Conservation (phyloP, 2,329 filamentous ascomycete species). For the Colletotrichum tamarilloi region DNA sequence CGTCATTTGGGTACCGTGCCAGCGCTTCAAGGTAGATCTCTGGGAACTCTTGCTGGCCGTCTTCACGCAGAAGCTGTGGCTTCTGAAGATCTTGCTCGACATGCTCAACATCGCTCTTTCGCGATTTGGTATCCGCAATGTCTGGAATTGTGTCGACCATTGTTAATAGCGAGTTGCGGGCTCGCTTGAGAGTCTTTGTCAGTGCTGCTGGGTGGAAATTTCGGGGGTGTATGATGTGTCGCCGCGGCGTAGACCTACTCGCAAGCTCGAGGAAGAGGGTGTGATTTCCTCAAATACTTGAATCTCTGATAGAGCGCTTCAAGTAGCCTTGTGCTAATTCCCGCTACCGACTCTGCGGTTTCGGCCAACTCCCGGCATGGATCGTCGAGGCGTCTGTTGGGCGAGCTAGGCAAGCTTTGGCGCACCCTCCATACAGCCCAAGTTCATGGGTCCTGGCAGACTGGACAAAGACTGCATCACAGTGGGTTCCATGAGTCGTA, state of each 20-base stretch:
- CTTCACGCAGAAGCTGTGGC: conserved; percentile 14
- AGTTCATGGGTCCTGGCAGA: not conserved
- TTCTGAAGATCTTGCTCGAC: conserved; percentile 36
- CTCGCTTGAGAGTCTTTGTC: not conserved
- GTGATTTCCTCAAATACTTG: not conserved
- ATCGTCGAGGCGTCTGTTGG: not conserved
- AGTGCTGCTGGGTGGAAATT: not conserved
- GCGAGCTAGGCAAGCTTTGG: conserved; percentile 1
- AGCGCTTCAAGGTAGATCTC: conserved; percentile 50
- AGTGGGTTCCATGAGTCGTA: not conserved
- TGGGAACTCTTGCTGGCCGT: conserved; percentile 39
- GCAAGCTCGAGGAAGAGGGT: not conserved
- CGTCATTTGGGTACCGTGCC: conserved; percentile 49
- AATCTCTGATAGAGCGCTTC: not conserved
- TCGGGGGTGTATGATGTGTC: no score
- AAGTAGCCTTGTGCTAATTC: not conserved
- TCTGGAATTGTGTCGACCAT: conserved; percentile 8
- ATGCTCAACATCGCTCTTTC: conserved; percentile 35
- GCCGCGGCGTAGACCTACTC: no score
- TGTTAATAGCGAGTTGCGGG: not conserved
- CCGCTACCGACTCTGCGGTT: not conserved
- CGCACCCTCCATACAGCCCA: not conserved
- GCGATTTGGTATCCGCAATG: not conserved
- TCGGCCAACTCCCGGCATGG: conserved; percentile 16
- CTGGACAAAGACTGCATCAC: not conserved